These are phyloP conservation scores for Talaromyces sp. DNA, from an alignment of 2,329 filamentous ascomycete species.

Conservation along the genomic window DNA sequence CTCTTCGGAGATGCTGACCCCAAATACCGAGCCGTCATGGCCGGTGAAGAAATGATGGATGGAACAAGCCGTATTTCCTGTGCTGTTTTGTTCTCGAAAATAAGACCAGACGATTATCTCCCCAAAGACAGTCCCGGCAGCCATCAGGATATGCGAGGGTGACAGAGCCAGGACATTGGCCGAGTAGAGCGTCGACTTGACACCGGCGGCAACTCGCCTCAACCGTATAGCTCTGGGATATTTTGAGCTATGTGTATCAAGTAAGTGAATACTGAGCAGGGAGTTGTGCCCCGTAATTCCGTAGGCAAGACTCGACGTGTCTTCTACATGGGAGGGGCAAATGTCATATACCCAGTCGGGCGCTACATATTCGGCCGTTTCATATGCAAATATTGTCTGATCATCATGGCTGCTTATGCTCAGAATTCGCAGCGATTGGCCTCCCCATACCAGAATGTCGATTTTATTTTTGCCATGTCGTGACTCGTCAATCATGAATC, in stretches of 20 bases:
- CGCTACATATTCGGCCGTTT: slow-evolving; percentile 42
- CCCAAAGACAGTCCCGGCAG: slow-evolving; percentile 88
- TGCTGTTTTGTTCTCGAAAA: slow-evolving; percentile 24
- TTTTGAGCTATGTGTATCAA: slow-evolving; percentile 11
- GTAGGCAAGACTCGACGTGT: slow-evolving; percentile 41
- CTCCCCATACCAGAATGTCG: slow-evolving; percentile 63
- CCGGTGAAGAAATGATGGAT: slow-evolving; percentile 56
- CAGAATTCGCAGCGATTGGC: slow-evolving; percentile 48
- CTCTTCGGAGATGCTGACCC: slow-evolving; percentile 68
- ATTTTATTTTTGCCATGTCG: slow-evolving; percentile 13
- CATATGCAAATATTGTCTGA: slow-evolving; percentile 25
- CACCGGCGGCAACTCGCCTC: slow-evolving; percentile 42
- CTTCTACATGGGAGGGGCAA: slow-evolving; percentile 30
- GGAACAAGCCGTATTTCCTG: slow-evolving; percentile 23
- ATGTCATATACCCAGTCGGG: slow-evolving; percentile 77
- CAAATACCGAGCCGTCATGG: slow-evolving; percentile 93
- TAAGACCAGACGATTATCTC: slow-evolving; percentile 89
- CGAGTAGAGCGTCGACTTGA: slow-evolving; percentile 82
- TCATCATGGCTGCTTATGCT: slow-evolving; percentile 16
- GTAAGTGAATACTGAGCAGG: slow-evolving; percentile 49
- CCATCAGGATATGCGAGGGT: slow-evolving; percentile 60
- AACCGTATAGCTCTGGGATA: slow-evolving; percentile 22
- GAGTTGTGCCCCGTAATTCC: slow-evolving; percentile 86
- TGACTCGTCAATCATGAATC: slow-evolving; percentile 25
- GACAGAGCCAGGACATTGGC: slow-evolving; percentile 65